phyloP scores from a whole-genome alignment of 2,329 filamentous ascomycete genomes.

The Ophiostoma fasciatum region DNA sequence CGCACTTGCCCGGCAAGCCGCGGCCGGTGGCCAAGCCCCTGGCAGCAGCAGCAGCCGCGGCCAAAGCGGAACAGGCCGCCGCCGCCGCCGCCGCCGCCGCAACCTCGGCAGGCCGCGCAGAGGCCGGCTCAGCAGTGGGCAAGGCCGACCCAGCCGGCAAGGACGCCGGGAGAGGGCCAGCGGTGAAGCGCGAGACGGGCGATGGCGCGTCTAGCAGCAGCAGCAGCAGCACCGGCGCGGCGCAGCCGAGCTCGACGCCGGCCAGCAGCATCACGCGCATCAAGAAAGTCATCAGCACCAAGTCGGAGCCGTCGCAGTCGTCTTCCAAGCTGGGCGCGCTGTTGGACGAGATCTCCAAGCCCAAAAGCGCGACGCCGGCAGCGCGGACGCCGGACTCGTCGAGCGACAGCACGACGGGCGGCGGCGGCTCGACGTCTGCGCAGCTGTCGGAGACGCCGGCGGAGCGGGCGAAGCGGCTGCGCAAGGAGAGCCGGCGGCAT shows the following conservation, averaged over 20 bases:
- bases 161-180: no score
- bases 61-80: no score
- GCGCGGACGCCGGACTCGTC: conserved; percentile 21
- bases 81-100: neutral
- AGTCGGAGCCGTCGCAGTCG: conserved; percentile 8
- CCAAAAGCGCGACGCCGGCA: conserved; percentile 33
- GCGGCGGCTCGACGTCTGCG: conserved; percentile 34
- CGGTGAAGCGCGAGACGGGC: no score
- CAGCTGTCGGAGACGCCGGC: conserved; percentile 54
- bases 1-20: conserved; percentile 31
- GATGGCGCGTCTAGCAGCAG: no score
- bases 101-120: no score
- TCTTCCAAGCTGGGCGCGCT: conserved; percentile 37
- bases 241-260: no score
- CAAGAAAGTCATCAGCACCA: no score
- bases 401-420: conserved; percentile 32
- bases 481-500: conserved; percentile 57
- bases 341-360: conserved; percentile 34
- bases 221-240: no score
- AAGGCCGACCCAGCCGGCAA: conserved; percentile 37
- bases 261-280: no score
- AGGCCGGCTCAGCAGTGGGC: no score
- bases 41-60: neutral
- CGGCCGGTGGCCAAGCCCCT: conserved; percentile 28
- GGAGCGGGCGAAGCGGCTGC: conserved; percentile 49